Evolutionary conservation across 306 rosid species (phyloP), one percentile per base, ranked within the genome.

Genomic region (Prunus padus): DNA sequence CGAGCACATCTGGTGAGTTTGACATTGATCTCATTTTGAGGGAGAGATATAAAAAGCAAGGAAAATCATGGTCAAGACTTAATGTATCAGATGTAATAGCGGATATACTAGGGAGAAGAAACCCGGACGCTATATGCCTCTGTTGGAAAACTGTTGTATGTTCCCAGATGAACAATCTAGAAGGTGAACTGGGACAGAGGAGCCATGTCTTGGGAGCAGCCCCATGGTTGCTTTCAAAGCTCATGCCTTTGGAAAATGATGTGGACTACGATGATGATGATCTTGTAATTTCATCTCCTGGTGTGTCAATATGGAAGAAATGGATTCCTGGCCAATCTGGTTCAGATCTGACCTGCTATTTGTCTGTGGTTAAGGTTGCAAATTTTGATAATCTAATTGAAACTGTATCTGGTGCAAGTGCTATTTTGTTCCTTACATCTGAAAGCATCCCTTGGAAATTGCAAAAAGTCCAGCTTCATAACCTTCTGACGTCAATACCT

Each of bases 111-210:
- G 75, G 87, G 84, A 59, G 84, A 77, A 89, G 86, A 88, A 89
- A 92, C 65, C 82, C 87, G 26, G 85, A 83, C 37, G 85, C 81
- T 56, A 83, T 84, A 81, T 90, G 96, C 82, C 73, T 95, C 65
- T 89, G 96, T 84, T 95, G 99, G 99, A 95, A 95, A 85, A 69
- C 89, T 63, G 62, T 89, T 77, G 46, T 95, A 46, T 88, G 89
- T 79, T 80, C 93, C 72, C 95, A 77, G 80, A 80, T 65, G 74
- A 84, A 82, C 69, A 49, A 80, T 44, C 56, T 26, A 46, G 76
- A 62, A 65, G 83, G 46, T 52, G 78, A 69, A 75, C 71, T 78
- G 77, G 86, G 63, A 61, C 85, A 77, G 78, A 52, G 73, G 60
- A 64, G 65, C 68, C 80, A 40, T 68, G 47, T 71, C 47, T 62